Evolutionary conservation across 768 basidiomycete genomes (phyloP), one percentile per base, ranked within the genome.

Genomic region (Clitopilus hobsonii): DNA sequence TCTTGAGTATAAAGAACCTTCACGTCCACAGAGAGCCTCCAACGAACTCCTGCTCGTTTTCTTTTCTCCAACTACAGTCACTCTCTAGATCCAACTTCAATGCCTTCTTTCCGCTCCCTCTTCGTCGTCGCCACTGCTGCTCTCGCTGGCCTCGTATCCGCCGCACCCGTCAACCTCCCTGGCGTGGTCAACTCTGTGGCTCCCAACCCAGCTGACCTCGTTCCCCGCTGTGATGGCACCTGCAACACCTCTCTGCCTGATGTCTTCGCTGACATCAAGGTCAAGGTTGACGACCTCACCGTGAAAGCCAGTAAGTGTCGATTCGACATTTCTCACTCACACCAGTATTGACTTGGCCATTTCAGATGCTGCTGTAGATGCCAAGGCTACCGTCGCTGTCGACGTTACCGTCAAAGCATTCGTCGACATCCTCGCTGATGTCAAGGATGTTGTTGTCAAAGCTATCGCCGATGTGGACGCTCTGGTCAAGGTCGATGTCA

Each of bases 71-170:
- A 45, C 5, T 20, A 11, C n/a, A 11, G 32, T 45, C 41, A 45
- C 41, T 45, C 41, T 45, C 18, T 45, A 23, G 22, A 45, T 20
- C 41, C 41, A 45, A 45, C 41, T 45, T 45, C 41, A 60, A 65
- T 66, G 62, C 60, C 58, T 58, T 65, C 60, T 49, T 58, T 62
- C 58, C 54, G 54, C 26, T 49, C 58, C 56, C 30, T 65, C 38
- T 56, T 57, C 60, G 22, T 58, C 41, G n/a, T 62, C 48, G 60
- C 60, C 52, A 55, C 58, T 8, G 52, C 57, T 38, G 56, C 56
- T 38, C 53, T 67, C 24, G 60, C 61, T 6, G 58, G 61, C 41
- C 49, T 65, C 49, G 47, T 56, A 13, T 56, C 58, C 10, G 53
- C 62, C 28, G 60, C 58, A 11, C 59, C 62, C 22, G 29, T 49